Evolutionary conservation across 2,329 filamentous ascomycete species (phyloP), one percentile per base, ranked within the genome.

Genomic region (Pyrenophora seminiperda): DNA sequence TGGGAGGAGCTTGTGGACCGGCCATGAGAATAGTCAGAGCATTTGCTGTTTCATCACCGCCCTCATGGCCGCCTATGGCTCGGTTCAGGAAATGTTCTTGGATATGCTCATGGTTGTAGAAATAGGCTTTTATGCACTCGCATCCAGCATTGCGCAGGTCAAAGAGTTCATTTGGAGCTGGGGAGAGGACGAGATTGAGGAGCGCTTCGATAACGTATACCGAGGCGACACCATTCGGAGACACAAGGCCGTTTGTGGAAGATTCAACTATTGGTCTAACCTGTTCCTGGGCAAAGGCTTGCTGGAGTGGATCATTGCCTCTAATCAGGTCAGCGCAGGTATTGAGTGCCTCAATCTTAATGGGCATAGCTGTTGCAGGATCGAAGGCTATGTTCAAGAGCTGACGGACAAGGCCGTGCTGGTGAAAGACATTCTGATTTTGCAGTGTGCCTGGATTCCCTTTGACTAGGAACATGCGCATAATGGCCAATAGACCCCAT

Each of bases 191-290:
- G 34, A 97, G 77, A 61, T 97, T 91, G 39, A 99, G 79, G 14
- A 99, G 79, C 1, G 90, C 94, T 72, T 97, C 93, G 64, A 99
- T 96, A 22, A 99, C 91, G 73, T 96, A 96, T 27, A 93, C 85
- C 47, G 83, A 83, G 11, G 80, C 75, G 7, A 79, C 72, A n/a
- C 79, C 80, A 52, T 84, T 84, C 4, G 73, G 63, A 5, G 62
- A 54, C 70, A 75, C 62, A 17, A 69, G 63, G 37, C 77, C 74
- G 24, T 75, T 77, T 51, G 76, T 57, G 44, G 63, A 31, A 33
- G 68, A 61, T 27, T 79, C 76, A 38, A 83, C 68, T 7, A 87
- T 81, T 20, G 84, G 81, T 10, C 80, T 80, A 3, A 97, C 91
- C 63, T 90, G 88, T 34, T 96, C 81, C 65, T 94, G 89, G 4